These are phyloP conservation scores for Tetrapyrgos nigripes DNA, from an alignment of 1,284 basidiomycete genomes.

Conservation along the genomic window DNA sequence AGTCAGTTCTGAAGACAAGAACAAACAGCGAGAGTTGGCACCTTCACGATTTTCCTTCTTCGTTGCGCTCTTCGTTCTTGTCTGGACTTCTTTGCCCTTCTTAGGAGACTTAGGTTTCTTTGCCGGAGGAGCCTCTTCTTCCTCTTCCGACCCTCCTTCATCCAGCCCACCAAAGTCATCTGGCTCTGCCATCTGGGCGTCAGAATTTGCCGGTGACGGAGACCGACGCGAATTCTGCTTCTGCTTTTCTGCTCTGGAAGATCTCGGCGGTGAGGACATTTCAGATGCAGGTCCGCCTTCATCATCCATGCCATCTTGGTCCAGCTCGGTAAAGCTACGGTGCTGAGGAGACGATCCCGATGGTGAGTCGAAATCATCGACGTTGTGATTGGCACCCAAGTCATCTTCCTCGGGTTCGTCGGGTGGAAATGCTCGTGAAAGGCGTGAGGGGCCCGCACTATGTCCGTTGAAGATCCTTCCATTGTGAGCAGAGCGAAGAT, in stretches of 20 bases:
- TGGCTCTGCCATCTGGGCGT: conserved; percentile 38
- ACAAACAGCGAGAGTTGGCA: too few relatives aligned
- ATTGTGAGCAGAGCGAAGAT: conserved; percentile 38
- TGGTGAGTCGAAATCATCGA: conserved; percentile 29
- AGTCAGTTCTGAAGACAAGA: not conserved
- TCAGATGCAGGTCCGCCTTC: conserved; percentile 10
- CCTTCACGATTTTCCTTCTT: conserved; percentile 46
- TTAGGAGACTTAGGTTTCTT: conserved; percentile 38
- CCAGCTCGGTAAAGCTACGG: conserved; percentile 54
- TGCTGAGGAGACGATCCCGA: conserved; percentile 39
- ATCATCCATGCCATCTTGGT: conserved; percentile 49
- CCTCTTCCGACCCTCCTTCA: conserved; percentile 43
- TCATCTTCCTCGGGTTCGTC: conserved; percentile 34
- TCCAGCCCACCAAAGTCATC: conserved; percentile 52
- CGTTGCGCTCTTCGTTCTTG: conserved; percentile 26
- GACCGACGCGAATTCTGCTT: too few relatives aligned
- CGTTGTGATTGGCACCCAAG: conserved; percentile 42
- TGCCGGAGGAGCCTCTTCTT: conserved; percentile 23
- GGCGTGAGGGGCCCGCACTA: conserved; percentile 46
- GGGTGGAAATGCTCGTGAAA: conserved; percentile 51
- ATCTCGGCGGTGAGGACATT: not conserved
- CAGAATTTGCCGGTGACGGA: conserved; percentile 26
- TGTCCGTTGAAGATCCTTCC: conserved; percentile 40
- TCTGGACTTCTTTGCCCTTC: conserved; percentile 42
- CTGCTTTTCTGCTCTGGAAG: not conserved